These are phyloP conservation scores for Trichoderma semiorbis DNA, from an alignment of 2,329 filamentous ascomycete genomes.

Conservation along the genomic window DNA sequence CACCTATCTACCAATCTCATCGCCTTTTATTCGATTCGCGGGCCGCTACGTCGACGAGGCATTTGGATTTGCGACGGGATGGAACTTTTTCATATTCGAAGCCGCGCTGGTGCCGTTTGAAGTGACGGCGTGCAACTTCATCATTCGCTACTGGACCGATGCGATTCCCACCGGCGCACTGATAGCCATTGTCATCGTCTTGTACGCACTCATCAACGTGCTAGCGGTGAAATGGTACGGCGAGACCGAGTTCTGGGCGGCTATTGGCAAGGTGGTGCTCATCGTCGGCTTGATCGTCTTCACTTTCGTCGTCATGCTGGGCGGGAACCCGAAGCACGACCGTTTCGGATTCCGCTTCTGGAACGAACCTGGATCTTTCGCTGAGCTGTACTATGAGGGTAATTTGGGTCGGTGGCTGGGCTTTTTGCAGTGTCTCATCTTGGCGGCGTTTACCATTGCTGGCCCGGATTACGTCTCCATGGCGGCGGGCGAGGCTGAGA, in stretches of 20 bases:
- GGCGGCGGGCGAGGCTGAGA: slow-evolving; percentile 69
- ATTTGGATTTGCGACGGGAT: slow-evolving; percentile 68
- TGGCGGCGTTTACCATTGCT: slow-evolving; percentile 64
- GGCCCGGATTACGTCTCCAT: slow-evolving; percentile 67
- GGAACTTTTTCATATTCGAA: slow-evolving; percentile 72
- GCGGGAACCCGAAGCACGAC: slow-evolving; percentile 71
- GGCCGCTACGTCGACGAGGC: slow-evolving; percentile 72
- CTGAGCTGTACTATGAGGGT: slow-evolving; percentile 61
- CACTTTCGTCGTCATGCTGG: slow-evolving; percentile 80
- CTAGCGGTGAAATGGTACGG: slow-evolving; percentile 73
- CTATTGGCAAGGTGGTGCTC: slow-evolving; percentile 68
- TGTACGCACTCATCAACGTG: slow-evolving; percentile 60
- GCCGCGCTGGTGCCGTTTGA: slow-evolving; percentile 66
- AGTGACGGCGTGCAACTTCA: slow-evolving; percentile 61
- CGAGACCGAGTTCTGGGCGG: slow-evolving; percentile 73
- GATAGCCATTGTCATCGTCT: slow-evolving; percentile 50
- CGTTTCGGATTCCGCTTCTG: slow-evolving; percentile 68
- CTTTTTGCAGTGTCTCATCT: slow-evolving; percentile 71
- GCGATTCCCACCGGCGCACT: slow-evolving; percentile 57
- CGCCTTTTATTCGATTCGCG: slow-evolving; percentile 74
- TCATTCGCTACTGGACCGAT: slow-evolving; percentile 62
- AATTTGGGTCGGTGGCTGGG: slow-evolving; percentile 69
- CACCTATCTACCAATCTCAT: slow-evolving; percentile 71
- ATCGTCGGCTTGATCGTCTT: slow-evolving; percentile 69
- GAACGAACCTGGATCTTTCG: slow-evolving; percentile 67